Conservation (phyloP, 2,329 filamentous ascomycete genomes). For the Alternaria triticimaculans region DNA sequence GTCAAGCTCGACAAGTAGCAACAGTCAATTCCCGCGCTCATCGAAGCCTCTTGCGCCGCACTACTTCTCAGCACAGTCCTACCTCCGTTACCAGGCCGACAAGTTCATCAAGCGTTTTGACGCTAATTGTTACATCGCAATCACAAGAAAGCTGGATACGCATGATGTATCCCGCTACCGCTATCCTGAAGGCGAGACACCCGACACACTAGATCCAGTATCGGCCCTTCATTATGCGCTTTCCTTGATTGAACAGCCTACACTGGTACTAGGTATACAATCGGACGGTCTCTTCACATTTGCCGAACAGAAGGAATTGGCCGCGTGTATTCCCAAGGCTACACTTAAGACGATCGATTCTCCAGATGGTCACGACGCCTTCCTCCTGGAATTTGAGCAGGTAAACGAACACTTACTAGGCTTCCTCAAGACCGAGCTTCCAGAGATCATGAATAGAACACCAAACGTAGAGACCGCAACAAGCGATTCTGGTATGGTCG, state of each 20-base stretch:
- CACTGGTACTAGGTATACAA: constrained; percentile 91
- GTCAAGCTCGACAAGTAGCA: constrained; percentile 17
- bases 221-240: constrained; percentile 69
- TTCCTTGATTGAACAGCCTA: constrained; percentile 83
- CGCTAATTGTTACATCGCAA: constrained; percentile 98
- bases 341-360: constrained; percentile 87
- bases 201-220: constrained; percentile 61
- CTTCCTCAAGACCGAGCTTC: constrained; percentile 82
- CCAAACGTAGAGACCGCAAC: constrained; percentile 50
- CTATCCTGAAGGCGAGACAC: constrained; percentile 45
- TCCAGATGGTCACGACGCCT: constrained; percentile 94
- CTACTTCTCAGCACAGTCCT: constrained; percentile 98
- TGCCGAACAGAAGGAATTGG: constrained; percentile 92
- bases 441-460: constrained; percentile 79
- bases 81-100: constrained; percentile 91
- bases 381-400: constrained; percentile 95
- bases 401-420: constrained; percentile 86
- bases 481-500: constrained; percentile 56
- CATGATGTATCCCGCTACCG: constrained; percentile 90
- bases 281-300: constrained; percentile 97
- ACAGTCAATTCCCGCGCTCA: constrained; percentile 35
- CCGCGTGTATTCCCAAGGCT: constrained; percentile 77
- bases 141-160: constrained; percentile 96
- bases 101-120: constrained; percentile 99
- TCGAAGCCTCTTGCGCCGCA: constrained; percentile 59